Conservation (phyloP, 1,139 yeast species). For the Taiozyma sp. region DNA sequence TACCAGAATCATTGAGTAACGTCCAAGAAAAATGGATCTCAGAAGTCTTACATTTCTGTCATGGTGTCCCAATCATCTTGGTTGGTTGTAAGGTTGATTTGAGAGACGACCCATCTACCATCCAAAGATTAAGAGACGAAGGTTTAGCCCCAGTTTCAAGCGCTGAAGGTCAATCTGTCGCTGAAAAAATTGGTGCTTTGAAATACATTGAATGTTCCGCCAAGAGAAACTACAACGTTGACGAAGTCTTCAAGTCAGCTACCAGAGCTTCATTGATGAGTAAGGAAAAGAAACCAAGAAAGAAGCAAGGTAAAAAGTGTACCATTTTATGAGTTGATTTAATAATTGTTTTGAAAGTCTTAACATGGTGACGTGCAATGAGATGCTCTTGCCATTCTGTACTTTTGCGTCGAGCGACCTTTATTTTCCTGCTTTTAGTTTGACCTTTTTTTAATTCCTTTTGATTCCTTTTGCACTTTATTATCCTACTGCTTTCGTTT, state of each 20-base stretch:
- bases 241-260: conserved; percentile 89
- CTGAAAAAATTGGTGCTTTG: conserved; percentile 82
- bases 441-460: not conserved
- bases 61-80: conserved; percentile 88
- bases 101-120: conserved; percentile 76
- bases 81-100: conserved; percentile 92
- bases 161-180: conserved; percentile 80
- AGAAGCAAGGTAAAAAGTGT: conserved; percentile 34
- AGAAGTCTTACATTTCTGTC: conserved; percentile 92
- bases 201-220: conserved; percentile 93
- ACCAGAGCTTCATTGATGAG: conserved; percentile 54
- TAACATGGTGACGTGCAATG: not conserved
- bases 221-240: conserved; percentile 84
- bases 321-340: conserved; percentile 26
- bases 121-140: conserved; percentile 69
- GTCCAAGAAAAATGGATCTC: conserved; percentile 95
- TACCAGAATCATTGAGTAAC: conserved; percentile 90
- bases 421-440: not conserved
- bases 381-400: not conserved
- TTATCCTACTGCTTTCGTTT: not conserved
- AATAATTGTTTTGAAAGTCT: not conserved
- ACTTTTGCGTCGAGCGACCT: not conserved
- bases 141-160: conserved; percentile 74
- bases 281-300: conserved; percentile 28
- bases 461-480: not conserved